These are phyloP conservation scores for Kodamaea fungicola DNA, from an alignment of 1,139 yeast species.

Conservation along the genomic window DNA sequence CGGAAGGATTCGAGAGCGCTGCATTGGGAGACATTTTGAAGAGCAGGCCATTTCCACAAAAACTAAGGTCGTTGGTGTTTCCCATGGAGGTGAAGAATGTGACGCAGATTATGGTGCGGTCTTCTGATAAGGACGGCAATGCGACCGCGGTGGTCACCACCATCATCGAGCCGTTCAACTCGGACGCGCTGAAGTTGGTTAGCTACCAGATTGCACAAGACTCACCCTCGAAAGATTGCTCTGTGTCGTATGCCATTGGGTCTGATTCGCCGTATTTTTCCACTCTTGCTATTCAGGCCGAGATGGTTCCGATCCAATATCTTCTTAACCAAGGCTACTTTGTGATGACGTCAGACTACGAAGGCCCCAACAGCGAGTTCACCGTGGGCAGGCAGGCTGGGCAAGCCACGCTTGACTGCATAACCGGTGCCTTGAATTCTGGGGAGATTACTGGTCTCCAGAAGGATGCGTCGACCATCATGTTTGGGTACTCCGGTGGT, in stretches of 20 bases:
- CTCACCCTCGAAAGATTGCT: slow-evolving; percentile 26
- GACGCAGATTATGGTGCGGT: slow-evolving; percentile 32
- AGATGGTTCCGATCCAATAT: slow-evolving; percentile 16
- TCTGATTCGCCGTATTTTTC: slow-evolving; percentile 12
- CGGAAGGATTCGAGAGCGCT: slow-evolving; percentile 20
- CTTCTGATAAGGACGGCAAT: slow-evolving; percentile 29
- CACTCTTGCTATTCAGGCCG: slow-evolving; percentile 20
- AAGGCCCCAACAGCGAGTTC: slow-evolving; percentile 27
- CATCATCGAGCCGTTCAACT: slow-evolving; percentile 28
- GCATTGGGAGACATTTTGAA: slow-evolving; percentile 23
- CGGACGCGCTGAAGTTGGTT: slow-evolving; percentile 25
- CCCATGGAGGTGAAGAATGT: slow-evolving; percentile 13
- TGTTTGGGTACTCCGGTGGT: slow-evolving; percentile 41
- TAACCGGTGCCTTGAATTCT: slow-evolving; percentile 23
- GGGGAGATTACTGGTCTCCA: slow-evolving; percentile 22
- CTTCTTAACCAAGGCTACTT: slow-evolving; percentile 28
- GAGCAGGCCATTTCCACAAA: slow-evolving; percentile 20
- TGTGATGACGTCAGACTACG: slow-evolving; percentile 32
- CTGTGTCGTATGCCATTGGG: slow-evolving; percentile 29
- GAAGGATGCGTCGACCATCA: slow-evolving; percentile 19
- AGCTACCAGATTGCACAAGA: slow-evolving; percentile 36
- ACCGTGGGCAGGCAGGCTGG: slow-evolving; percentile 30
- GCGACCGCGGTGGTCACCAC: slow-evolving; percentile 31
- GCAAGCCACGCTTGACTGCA: slow-evolving; percentile 24
- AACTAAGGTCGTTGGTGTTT: slow-evolving; percentile 14